Evolutionary conservation across 331 rosid species (phyloP).

Genomic region (Cucumis variabilis): DNA sequence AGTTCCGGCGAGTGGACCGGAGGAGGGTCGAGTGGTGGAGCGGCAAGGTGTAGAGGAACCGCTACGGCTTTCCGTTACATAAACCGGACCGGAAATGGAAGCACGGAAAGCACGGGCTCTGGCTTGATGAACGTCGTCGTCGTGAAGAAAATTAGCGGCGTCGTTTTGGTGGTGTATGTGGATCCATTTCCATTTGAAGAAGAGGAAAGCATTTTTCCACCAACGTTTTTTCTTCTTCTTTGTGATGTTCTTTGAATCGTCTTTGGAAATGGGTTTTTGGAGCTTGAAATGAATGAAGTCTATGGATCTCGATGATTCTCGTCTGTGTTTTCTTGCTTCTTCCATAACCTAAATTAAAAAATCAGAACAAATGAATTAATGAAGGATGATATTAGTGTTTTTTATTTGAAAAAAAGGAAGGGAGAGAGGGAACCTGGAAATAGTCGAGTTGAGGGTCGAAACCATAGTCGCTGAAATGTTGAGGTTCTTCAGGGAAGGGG

Average conservation of each 20-base stretch:
- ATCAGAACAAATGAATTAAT: not conserved
- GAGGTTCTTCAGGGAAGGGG: constrained; percentile 80
- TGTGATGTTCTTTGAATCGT: constrained; percentile 54
- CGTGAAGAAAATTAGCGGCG: not conserved
- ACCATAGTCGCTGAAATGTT: constrained; percentile 94
- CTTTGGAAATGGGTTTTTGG: constrained; percentile 82
- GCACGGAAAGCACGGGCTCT: constrained; percentile 75
- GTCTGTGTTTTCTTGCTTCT: constrained; percentile 87
- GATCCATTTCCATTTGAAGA: constrained; percentile 79
- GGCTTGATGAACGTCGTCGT: constrained; percentile 62
- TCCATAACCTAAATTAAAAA: constrained; percentile 63
- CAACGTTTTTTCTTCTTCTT: constrained; percentile 55
- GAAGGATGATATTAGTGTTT: not conserved
- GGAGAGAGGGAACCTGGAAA: constrained; percentile 62
- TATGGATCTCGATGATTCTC: constrained; percentile 68
- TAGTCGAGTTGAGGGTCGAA: constrained; percentile 93
- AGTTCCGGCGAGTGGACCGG: constrained; percentile 76
- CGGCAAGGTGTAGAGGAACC: constrained; percentile 68
- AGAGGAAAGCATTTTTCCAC: constrained; percentile 79
- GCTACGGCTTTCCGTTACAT: constrained; percentile 75
- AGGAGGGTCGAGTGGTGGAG: constrained; percentile 52
- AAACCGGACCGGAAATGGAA: constrained; percentile 82
- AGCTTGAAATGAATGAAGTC: constrained; percentile 94
- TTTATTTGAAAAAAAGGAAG: not conserved
- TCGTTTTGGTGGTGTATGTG: not conserved